Base-by-base conservation (phyloP, 805 yeast species). In the Teunomyces gatunensis region DNA sequence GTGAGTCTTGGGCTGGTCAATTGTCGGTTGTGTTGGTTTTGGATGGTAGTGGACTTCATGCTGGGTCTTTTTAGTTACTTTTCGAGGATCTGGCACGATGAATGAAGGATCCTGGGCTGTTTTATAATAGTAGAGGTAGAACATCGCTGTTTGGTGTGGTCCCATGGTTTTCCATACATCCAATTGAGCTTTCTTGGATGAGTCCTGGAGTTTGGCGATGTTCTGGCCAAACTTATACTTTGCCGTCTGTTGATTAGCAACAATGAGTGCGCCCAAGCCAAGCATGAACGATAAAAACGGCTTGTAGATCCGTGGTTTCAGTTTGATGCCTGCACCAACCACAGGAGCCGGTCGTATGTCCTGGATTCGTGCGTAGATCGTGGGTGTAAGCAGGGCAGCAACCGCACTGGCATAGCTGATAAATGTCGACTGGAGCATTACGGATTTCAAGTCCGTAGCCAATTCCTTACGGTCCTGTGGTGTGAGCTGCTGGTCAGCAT, bases 141-240 rank as follows among this genome's bases (percentile, higher is more conserved):
- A 73, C 25, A 69, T 49, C 4, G 71, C 63, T 5, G 71, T 60
- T 34, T 65, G 71, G 41, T 62, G 68, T 25, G 62, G 61, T 44
- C 67, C 71, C 63, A 72, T 61, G 11, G 69, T 43, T 49, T 61
- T 60, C 77, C 77, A 73, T 13, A 63, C 71, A 6, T 52, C 49
- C 35, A 54, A 50, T 46, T 60, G 62, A 17, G 55, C 46, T 35
- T 39, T 47, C 17, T 49, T 49, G 42, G 43, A 49, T 25, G 45
- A 45, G 10, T 49, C 49, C 28, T 54, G 59, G 25, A 63, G 51
- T 6, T 47, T 36, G 4, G 51, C 37, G 20, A 57, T 51, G 39
- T 61, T 58, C 15, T 55, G 47, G 18, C 49, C 46, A 46, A 68
- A 68, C 32, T 54, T 54, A 42, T 55, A 57, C 46, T 53, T 59